phyloP scores from a whole-genome alignment of 768 basidiomycete species.

The Suillus plorans region DNA sequence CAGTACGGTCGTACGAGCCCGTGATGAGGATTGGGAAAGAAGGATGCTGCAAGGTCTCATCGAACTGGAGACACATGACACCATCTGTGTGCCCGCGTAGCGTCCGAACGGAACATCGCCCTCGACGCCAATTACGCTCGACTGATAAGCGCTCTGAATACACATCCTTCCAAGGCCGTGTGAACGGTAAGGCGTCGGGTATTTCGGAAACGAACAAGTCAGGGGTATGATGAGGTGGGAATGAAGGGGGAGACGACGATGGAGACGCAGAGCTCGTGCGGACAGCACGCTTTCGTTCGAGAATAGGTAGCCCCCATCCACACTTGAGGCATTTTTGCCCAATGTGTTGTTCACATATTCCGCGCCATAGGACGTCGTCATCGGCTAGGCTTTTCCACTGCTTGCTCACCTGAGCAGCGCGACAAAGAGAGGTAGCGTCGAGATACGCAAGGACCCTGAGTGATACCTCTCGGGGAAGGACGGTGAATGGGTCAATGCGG shows the following conservation, averaged over 20 bases:
- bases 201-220: conserved; percentile 26
- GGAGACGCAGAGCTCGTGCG: conserved; percentile 41
- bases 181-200: conserved; percentile 41
- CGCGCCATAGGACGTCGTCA: conserved; percentile 93
- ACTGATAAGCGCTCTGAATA: conserved; percentile 96
- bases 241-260: conserved; percentile 17
- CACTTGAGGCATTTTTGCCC: conserved; percentile 96
- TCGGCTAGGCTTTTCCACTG: conserved; percentile 89
- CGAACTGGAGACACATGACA: conserved; percentile 96
- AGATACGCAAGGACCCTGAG: conserved; percentile 86
- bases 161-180: conserved; percentile 97
- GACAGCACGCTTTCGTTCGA: conserved; percentile 67
- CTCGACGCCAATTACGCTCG: conserved; percentile 96
- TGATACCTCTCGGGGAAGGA: conserved; percentile 87
- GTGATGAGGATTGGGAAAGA: conserved; percentile 94
- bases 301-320: conserved; percentile 93
- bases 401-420: conserved; percentile 87
- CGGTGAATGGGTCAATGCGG: conserved; percentile 90
- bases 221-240: conserved; percentile 7
- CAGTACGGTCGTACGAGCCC: conserved; percentile 94
- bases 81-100: conserved; percentile 94
- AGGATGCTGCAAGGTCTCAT: conserved; percentile 78
- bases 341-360: conserved; percentile 98
- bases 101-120: conserved; percentile 80
- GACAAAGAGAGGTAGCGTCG: conserved; percentile 90